phyloP scores from a whole-genome alignment of 2,329 filamentous ascomycete genomes.

The Pseudocercospora cruenta region DNA sequence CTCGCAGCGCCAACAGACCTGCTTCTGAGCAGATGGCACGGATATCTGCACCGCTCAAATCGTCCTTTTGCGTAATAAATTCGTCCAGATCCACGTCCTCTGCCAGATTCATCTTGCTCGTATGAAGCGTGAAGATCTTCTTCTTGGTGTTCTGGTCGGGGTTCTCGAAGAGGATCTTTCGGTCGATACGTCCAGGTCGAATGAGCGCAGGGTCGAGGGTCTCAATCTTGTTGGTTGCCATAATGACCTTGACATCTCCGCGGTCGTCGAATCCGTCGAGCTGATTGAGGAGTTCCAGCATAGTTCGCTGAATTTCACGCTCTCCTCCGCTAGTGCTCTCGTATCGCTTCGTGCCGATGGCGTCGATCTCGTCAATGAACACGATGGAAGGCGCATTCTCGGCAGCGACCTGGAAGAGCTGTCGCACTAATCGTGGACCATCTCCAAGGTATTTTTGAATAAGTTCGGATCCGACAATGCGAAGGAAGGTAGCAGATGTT shows the following conservation, averaged over 20 bases:
- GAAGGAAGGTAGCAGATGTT: constrained; percentile 96
- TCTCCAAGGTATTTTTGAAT: constrained; percentile 99
- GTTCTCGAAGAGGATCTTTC: constrained; percentile 86
- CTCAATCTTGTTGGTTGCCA: constrained; percentile 99
- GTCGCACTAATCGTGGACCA: constrained; percentile 88
- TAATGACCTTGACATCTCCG: constrained; percentile 98
- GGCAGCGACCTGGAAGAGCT: constrained; percentile 93
- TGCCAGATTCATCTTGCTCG: constrained; percentile 96
- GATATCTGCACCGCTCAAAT: constrained; percentile 95
- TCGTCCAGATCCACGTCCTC: constrained; percentile 98
- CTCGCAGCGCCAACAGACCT: constrained; percentile 88
- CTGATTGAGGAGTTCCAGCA: constrained; percentile 97
- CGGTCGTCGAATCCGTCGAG: constrained; percentile 98
- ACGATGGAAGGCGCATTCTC: constrained; percentile 97
- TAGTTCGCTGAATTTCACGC: constrained; percentile 95
- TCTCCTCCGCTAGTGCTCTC: constrained; percentile 96
- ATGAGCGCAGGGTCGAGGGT: constrained; percentile 95
- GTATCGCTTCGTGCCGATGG: constrained; percentile 98
- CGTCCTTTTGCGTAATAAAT: constrained; percentile 98
- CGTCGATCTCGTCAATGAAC: constrained; percentile 99
- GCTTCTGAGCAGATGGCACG: constrained; percentile 98
- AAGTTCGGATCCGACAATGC: constrained; percentile 94
- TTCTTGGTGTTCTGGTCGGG: constrained; percentile 85
- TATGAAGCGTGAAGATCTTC: constrained; percentile 99
- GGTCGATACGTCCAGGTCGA: constrained; percentile 94